Base-by-base conservation (phyloP, 2,329 filamentous ascomycete genomes). In the Dactylellina cionopaga region DNA sequence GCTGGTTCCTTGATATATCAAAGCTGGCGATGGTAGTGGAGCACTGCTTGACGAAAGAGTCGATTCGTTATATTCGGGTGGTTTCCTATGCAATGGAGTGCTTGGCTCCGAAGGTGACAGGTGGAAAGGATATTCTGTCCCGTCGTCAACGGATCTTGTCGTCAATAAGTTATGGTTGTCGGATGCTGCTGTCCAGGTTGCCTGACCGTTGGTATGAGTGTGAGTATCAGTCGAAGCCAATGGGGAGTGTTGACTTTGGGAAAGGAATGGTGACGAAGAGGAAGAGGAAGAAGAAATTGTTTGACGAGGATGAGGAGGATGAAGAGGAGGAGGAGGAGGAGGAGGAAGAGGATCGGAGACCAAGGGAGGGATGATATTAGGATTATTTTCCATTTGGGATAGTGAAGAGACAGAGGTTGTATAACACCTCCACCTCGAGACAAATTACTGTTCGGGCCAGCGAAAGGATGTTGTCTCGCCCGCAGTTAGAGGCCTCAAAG, bases 361-460 rank as follows among this genome's bases (percentile, higher is more conserved):
- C n/a, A n/a, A n/a, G 39, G 66, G 33, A 56, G 58, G 43, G 49
- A 35, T 58, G 51, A 51, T 63, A 71, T 63, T 56, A 71, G 43
- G 58, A 64, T 59, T 68, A 63, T 58, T 58, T 63, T 70, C 65
- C 65, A 70, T 70, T 63, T 70, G 65, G 65, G 65, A 63, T 63
- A 58, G 66, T 51, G 66, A 58, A 47, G 66, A 64, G 41, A 52
- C 25, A 49, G 66, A 71, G 39, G 58, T 22, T 58, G 43, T 71
- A 43, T 35, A 71, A 58, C 66, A 64, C 56, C 66, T 63, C 66
- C 66, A 29, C 66, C 66, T 63, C 66, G 66, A 71, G 66, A 71
- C 58, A 71, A 41, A 13, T 24, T 39, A 33, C 44, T 58, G 56
- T 68, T 60, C 63, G 54, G 51, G 25, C 63, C 63, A 68, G 63